A percentile compares a stretch with the other conserved stretches of the same genome.
phyloP scores from a whole-genome alignment of 208 protist species.

The Crithidia sp. region DNA sequence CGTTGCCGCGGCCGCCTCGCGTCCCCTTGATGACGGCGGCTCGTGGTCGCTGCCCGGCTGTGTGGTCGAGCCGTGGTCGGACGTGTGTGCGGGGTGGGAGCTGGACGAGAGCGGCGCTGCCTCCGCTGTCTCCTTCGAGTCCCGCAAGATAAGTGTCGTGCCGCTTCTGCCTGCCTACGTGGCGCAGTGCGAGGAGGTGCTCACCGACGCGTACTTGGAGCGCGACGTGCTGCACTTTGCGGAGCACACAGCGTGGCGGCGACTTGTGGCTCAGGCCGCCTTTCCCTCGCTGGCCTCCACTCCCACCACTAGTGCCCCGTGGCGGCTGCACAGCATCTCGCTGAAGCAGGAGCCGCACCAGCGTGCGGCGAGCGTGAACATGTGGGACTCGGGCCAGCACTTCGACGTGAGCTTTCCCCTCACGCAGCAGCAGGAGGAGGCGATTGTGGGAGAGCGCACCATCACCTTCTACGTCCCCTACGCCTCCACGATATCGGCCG shows the following conservation, averaged over 20 bases:
- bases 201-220: conserved; percentile 30
- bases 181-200: conserved; percentile 26
- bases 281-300: neutral
- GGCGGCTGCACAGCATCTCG: conserved; percentile 34
- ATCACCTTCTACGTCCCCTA: conserved; percentile 30
- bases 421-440: conserved; percentile 21
- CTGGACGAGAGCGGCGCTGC: conserved; percentile 1
- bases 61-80: conserved; percentile 12
- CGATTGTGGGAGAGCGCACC: conserved; percentile 27
- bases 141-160: neutral
- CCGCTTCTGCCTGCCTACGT: conserved; percentile 2
- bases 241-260: conserved; percentile 32
- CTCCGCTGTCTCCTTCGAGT: conserved; percentile 1
- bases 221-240: conserved; percentile 32
- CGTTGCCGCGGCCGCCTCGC: neutral
- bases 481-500: neutral
- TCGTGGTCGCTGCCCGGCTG: neutral
- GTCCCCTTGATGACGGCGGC: neutral
- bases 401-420: conserved; percentile 31
- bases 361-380: conserved; percentile 28
- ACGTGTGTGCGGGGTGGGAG: conserved; percentile 19
- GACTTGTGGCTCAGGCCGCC: neutral
- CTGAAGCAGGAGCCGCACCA: conserved; percentile 30
- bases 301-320: neutral
- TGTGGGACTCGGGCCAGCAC: conserved; percentile 33